Base-by-base conservation (phyloP, 2,329 filamentous ascomycete genomes). In the Microascus cirrosus region DNA sequence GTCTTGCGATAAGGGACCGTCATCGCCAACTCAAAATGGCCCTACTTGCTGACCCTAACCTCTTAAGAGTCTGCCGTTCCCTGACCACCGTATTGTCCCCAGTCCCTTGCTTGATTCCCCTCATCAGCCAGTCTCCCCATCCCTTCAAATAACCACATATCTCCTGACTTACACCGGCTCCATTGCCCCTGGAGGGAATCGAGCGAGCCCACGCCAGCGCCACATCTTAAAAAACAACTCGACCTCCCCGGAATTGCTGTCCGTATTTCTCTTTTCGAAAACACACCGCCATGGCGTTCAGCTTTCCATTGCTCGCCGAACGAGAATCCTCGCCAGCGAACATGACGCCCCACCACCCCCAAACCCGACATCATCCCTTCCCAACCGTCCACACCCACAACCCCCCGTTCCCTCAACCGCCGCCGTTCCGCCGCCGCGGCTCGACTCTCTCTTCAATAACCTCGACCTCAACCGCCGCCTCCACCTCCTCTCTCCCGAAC, bases 391-490 rank as follows among this genome's bases (percentile, higher is more conserved):
- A 39, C 54, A 10, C 54, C 34, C 36, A 42, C 3, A n/a, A 24
- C 45, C n/a, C 45, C 45, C n/a, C n/a, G 20, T 20, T n/a, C 5
- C 20, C 45, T 12, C 45, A 22, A 50, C 45, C 45, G 11, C 54
- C 54, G 11, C 39, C 54, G 24, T 36, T 55, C 12, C 50, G 32
- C 48, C 45, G 55, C 32, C 45, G 55, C 45, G 20, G 28, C 20
- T 73, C 45, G 2, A 28, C 45, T 22, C 7, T 24, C 32, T 39
- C 55, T n/a, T 25, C 45, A 20, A 32, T 34, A 18, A 24, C 20
- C 20, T 28, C 48, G 8, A 52, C 48, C n/a, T 48, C 48, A 24
- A 51, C 55, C 45, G 25, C 55, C 28, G 22, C 32, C 28, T 57
- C 55, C 28, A 39, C 55, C n/a, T n/a, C 48, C 24, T 35, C 55